phyloP scores from a whole-genome alignment of 2,329 filamentous ascomycete species.

The Xylaria sp. region DNA sequence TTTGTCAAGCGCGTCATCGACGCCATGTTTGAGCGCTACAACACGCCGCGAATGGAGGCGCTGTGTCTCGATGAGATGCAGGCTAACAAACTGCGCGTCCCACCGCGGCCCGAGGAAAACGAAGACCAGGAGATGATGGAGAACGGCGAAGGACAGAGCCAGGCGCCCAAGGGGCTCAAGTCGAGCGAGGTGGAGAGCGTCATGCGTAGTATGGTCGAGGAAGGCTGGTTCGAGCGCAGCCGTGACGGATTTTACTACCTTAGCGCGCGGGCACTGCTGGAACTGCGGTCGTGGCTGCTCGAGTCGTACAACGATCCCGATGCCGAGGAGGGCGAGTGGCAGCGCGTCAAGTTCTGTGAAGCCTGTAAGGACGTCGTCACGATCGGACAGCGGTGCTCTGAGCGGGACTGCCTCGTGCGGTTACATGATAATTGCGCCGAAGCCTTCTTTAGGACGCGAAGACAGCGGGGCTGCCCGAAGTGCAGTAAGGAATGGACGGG shows the following conservation, averaged over 20 bases:
- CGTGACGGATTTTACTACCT: constrained; percentile 77
- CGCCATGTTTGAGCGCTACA: constrained; percentile 90
- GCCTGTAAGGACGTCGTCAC: constrained; percentile 93
- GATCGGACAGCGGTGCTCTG: constrained; percentile 78
- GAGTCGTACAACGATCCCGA: constrained; percentile 86
- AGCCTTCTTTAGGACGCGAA: constrained; percentile 75
- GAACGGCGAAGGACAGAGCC: constrained; percentile 49
- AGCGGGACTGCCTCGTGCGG: constrained; percentile 73
- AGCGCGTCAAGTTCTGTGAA: constrained; percentile 85
- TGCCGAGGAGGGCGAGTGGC: constrained; percentile 67
- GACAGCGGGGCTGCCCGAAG: constrained; percentile 71
- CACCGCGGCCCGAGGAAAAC: constrained; percentile 52
- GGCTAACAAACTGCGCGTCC: constrained; percentile 74
- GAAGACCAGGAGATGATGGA: constrained; percentile 48
- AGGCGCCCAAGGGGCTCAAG: constrained; percentile 67
- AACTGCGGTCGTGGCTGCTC: constrained; percentile 84
- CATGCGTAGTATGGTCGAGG: constrained; percentile 74
- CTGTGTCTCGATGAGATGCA: constrained; percentile 85
- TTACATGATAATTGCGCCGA: constrained; percentile 81
- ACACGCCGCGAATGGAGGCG: constrained; percentile 80
- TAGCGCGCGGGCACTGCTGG: constrained; percentile 81
- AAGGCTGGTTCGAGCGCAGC: constrained; percentile 88
- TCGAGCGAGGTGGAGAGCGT: constrained; percentile 81
- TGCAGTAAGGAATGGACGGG: constrained; percentile 64
- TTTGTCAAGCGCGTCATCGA: constrained; percentile 91